These are phyloP conservation scores for Sclerotinia minor DNA, from an alignment of 2,329 filamentous ascomycete species.

Conservation along the genomic window DNA sequence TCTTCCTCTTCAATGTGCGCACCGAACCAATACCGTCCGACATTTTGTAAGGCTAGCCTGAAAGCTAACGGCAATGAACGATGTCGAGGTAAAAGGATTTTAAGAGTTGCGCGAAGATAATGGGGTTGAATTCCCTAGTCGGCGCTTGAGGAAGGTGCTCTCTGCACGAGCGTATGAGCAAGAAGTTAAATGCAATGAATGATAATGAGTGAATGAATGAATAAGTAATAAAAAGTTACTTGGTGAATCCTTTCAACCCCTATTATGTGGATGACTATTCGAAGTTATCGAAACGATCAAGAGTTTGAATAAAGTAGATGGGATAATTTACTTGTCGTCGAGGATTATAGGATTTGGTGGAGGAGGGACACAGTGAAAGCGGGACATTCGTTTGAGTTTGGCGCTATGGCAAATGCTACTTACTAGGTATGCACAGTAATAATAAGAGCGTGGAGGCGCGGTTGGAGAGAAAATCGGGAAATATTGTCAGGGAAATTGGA, in stretches of 20 bases:
- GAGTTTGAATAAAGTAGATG: conserved; percentile 2
- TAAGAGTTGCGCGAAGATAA: conserved; percentile 22
- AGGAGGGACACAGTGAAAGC: conserved; percentile 27
- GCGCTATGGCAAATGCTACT: conserved; percentile 19
- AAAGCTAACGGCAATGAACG: conserved; percentile 2
- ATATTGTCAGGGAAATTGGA: conserved; percentile 6
- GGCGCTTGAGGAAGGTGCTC: conserved; percentile 21
- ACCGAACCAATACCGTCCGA: conserved; percentile 59
- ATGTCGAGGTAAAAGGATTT: conserved; percentile 5
- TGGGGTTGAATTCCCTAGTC: conserved; percentile 13
- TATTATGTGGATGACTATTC: conserved; percentile 8
- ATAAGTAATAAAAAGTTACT: background rate
- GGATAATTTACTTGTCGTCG: conserved; percentile 20
- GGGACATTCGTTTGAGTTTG: conserved; percentile 26
- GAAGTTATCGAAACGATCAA: background rate
- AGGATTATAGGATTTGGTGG: conserved; percentile 23
- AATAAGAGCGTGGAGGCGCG: conserved; percentile 18
- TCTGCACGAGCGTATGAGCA: conserved; percentile 9
- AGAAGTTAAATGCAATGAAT: conserved; percentile 9
- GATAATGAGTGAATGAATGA: background rate
- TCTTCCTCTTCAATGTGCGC: conserved; percentile 97
- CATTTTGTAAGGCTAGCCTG: conserved; percentile 47
- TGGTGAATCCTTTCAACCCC: background rate
- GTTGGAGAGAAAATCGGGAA: conserved; percentile 16
- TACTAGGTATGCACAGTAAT: background rate